Conservation (phyloP, 768 basidiomycete species). For the Collybia sp. region DNA sequence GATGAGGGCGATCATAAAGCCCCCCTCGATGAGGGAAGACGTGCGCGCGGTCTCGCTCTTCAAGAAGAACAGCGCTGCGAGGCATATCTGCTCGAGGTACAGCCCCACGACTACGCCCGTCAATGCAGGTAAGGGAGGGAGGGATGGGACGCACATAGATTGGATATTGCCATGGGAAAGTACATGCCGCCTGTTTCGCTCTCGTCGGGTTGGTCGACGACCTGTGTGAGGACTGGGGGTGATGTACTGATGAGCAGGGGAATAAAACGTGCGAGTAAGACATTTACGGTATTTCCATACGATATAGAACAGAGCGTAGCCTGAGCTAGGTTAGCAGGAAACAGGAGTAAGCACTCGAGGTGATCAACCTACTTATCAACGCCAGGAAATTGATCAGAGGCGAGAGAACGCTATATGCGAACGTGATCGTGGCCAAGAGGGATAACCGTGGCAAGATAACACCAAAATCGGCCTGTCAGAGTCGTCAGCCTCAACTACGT, state of each 20-base stretch:
- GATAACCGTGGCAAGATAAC: conserved; percentile 44
- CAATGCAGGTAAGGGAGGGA: conserved; percentile 13
- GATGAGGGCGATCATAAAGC: conserved; percentile 56
- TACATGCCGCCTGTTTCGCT: conserved; percentile 42
- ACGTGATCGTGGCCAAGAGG: conserved; percentile 45
- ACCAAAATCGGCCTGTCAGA: conserved; percentile 42
- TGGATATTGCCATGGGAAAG: conserved; percentile 42
- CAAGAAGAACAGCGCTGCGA: conserved; percentile 67
- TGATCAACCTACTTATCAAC: conserved; percentile 35
- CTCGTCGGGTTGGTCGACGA: conserved; percentile 48
- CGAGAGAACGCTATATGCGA: conserved; percentile 58
- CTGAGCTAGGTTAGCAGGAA: conserved; percentile 14
- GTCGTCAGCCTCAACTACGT: no score
- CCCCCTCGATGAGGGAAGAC: conserved; percentile 35
- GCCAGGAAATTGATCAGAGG: conserved; percentile 67
- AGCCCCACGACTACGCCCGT: conserved; percentile 50
- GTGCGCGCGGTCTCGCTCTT: conserved; percentile 30
- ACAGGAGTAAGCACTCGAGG: background rate
- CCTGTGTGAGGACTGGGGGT: conserved; percentile 39
- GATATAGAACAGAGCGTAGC: conserved; percentile 52
- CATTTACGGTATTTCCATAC: conserved; percentile 53
- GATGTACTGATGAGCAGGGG: background rate
- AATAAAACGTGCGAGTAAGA: background rate
- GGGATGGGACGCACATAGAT: conserved; percentile 36
- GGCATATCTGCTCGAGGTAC: conserved; percentile 66